phyloP scores from a whole-genome alignment of 257 asterid species.

The Prunella vulgaris region DNA sequence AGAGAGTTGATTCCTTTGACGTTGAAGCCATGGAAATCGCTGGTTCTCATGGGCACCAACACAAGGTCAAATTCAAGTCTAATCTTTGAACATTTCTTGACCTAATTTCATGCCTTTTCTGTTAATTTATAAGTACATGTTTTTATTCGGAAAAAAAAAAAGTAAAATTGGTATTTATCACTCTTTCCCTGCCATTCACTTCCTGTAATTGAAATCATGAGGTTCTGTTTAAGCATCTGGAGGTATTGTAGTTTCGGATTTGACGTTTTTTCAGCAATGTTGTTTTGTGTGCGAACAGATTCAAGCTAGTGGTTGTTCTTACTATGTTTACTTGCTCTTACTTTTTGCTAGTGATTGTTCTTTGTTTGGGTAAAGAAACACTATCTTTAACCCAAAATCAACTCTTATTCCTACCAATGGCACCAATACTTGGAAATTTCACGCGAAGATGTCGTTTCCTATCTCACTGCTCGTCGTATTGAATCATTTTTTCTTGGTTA shows the following conservation, averaged over 20 bases:
- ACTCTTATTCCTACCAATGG: neutral
- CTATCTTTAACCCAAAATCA: neutral
- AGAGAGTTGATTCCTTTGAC: conserved; percentile 74
- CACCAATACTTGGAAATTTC: neutral
- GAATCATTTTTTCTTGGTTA: neutral
- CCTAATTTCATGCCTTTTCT: neutral
- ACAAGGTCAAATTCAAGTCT: conserved; percentile 41
- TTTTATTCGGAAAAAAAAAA: neutral
- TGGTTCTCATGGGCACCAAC: conserved; percentile 48
- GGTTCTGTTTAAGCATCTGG: neutral
- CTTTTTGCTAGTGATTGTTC: neutral
- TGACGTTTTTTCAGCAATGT: no score
- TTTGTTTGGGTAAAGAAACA: neutral
- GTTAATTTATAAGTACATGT: neutral
- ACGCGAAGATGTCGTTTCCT: neutral
- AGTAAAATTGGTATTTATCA: neutral
- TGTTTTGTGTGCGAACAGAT: no score
- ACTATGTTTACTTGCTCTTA: neutral
- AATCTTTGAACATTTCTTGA: neutral
- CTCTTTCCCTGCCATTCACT: neutral
- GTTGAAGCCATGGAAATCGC: conserved; percentile 89
- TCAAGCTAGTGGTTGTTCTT: no score
- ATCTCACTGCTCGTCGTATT: neutral
- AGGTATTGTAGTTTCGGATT: neutral
- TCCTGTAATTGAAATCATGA: neutral